phyloP scores from a whole-genome alignment of 805 yeast genomes.

The Kuraishia molischiana region DNA sequence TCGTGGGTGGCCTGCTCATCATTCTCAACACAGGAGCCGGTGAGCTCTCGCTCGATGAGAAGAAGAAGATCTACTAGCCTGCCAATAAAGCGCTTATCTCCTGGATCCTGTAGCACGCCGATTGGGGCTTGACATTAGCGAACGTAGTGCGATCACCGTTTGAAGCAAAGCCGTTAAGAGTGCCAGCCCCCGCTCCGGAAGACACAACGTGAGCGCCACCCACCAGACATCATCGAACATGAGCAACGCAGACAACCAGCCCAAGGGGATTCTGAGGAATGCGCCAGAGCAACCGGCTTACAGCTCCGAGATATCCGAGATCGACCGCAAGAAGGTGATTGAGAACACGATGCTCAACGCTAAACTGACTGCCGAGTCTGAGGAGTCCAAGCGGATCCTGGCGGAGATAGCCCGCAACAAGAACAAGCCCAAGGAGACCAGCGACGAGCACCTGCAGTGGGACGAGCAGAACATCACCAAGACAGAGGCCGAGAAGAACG shows the following conservation, averaged over 20 bases:
- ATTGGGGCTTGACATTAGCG: too few species aligned
- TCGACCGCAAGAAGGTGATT: slow-evolving; percentile 58
- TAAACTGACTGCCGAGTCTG: slow-evolving; percentile 23
- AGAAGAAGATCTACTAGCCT: slow-evolving; percentile 85
- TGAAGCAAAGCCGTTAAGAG: too few species aligned
- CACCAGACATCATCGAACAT: slow-evolving; percentile 2
- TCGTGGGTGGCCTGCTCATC: slow-evolving; percentile 86
- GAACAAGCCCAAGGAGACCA: slow-evolving; percentile 5
- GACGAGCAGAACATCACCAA: slow-evolving; percentile 67
- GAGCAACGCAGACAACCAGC: slow-evolving; percentile 6
- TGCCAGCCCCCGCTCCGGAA: too few species aligned
- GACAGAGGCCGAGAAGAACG: slow-evolving; percentile 64
- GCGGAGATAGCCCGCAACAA: slow-evolving; percentile 31
- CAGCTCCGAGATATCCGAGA: slow-evolving; percentile 8
- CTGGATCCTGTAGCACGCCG: too few species aligned
- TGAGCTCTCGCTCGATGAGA: slow-evolving; percentile 84
- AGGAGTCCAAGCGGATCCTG: slow-evolving; percentile 19
- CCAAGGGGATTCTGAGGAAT: slow-evolving; percentile 24
- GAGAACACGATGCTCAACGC: slow-evolving; percentile 76
- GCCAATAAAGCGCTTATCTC: too few species aligned
- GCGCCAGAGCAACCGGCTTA: slow-evolving; percentile 14
- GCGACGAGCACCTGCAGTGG: slow-evolving; percentile 59
- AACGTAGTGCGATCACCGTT: too few species aligned
- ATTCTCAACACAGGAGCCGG: slow-evolving; percentile 97
- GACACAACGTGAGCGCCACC: background rate